phyloP scores from a whole-genome alignment of 2,329 filamentous ascomycete genomes.

The Gyromitra esculenta region DNA sequence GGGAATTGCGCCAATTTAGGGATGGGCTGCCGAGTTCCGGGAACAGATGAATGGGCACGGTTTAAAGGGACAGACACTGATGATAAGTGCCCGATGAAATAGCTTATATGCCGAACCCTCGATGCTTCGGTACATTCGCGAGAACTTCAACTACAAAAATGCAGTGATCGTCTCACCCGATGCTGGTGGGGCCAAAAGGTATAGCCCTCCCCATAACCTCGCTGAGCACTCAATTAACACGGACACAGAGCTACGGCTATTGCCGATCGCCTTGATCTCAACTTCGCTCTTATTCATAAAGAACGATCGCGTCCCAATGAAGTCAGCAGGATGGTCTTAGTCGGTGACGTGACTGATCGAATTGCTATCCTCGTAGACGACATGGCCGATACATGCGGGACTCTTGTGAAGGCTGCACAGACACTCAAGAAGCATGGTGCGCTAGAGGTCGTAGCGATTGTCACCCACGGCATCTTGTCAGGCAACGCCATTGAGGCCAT shows the following conservation, averaged over 20 bases:
- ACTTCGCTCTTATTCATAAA: slow-evolving; percentile 96
- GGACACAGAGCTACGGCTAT: slow-evolving; percentile 77
- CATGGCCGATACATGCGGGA: slow-evolving; percentile 97
- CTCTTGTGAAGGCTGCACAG: slow-evolving; percentile 86
- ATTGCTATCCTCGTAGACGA: slow-evolving; percentile 96
- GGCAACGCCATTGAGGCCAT: slow-evolving; percentile 88
- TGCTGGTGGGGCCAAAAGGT: slow-evolving; percentile 89
- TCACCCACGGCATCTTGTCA: slow-evolving; percentile 91
- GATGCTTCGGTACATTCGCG: slow-evolving; percentile 87
- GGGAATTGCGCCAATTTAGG: slow-evolving; percentile 25
- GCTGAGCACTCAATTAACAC: slow-evolving; percentile 8
- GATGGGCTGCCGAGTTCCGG: slow-evolving; percentile 32
- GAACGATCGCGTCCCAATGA: slow-evolving; percentile 89
- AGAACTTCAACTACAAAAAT: slow-evolving; percentile 81
- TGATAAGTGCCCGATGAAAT: slow-evolving; percentile 9
- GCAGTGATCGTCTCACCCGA: slow-evolving; percentile 96
- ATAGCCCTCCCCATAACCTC: not conserved
- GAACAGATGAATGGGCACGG: slow-evolving; percentile 12
- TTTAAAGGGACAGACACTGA: slow-evolving; percentile 27
- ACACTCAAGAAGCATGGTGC: slow-evolving; percentile 89
- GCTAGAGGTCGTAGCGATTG: slow-evolving; percentile 88
- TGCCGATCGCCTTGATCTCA: slow-evolving; percentile 87
- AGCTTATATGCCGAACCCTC: slow-evolving; percentile 87
- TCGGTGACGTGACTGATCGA: slow-evolving; percentile 90
- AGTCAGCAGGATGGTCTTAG: slow-evolving; percentile 93